A percentile compares a stretch with the other conserved stretches of the same genome.
These are phyloP conservation scores for Yamagishiella unicocca DNA, from an alignment of 139 green algal species.

Conservation along the genomic window DNA sequence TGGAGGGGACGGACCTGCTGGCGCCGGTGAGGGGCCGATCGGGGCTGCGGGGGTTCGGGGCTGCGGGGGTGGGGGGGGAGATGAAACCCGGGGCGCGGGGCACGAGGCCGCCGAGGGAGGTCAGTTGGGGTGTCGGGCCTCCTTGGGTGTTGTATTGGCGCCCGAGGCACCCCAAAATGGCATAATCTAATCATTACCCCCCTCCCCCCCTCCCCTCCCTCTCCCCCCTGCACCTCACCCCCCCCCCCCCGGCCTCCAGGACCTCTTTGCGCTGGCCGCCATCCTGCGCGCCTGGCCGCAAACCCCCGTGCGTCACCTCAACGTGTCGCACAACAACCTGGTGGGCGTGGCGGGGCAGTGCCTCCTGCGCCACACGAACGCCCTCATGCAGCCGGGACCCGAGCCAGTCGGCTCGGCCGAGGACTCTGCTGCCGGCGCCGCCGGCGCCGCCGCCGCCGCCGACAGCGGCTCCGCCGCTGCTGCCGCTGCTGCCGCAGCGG, in stretches of 20 bases:
- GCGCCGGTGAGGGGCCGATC: neutral
- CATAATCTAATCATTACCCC: no score
- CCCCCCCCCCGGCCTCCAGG: neutral
- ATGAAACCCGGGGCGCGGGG: neutral
- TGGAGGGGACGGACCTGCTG: conserved; percentile 34
- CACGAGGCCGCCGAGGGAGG: neutral
- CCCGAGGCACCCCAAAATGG: no score
- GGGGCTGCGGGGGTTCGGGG: neutral
- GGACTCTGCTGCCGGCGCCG: neutral
- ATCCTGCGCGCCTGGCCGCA: conserved; percentile 14
- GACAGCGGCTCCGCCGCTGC: neutral
- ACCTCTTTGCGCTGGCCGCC: conserved; percentile 43
- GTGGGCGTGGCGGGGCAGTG: conserved; percentile 48
- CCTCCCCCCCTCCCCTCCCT: neutral
- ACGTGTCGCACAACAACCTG: conserved; percentile 56
- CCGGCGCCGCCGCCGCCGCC: neutral
- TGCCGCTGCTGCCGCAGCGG: neutral
- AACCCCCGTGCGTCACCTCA: conserved; percentile 14
- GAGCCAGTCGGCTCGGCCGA: neutral
- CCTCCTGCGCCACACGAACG: conserved; percentile 41
- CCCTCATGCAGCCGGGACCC: conserved; percentile 17
- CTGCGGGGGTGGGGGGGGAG: neutral
- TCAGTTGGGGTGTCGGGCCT: no score
- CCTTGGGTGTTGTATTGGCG: no score
- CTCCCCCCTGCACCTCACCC: neutral